Evolutionary conservation across 225 moss, liverwort and hornwort species (phyloP).

Genomic region (Marchantia polymorpha): DNA sequence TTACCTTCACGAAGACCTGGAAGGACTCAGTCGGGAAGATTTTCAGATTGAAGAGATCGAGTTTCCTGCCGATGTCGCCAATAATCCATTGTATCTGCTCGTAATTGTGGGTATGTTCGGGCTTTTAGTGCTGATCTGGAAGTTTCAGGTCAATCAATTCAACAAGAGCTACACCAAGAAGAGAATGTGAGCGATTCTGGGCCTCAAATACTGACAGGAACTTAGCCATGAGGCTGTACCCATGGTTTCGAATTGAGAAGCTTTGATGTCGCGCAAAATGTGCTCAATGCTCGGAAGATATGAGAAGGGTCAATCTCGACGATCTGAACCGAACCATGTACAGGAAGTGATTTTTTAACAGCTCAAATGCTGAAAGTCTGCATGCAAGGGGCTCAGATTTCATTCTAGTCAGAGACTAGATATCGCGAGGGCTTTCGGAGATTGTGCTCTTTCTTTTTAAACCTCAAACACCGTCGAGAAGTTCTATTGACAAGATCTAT

Average conservation of each 20-base stretch:
- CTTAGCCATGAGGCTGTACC: no score
- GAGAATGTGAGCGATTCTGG: slow-evolving; percentile 36
- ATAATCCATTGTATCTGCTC: slow-evolving; percentile 58
- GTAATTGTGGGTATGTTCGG: slow-evolving; percentile 41
- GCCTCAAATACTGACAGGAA: no score
- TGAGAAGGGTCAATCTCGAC: neutral
- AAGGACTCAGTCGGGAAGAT: slow-evolving; percentile 33
- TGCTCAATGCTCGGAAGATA: neutral
- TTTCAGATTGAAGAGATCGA: slow-evolving; percentile 62
- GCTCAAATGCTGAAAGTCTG: no score
- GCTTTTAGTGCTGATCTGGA: slow-evolving; percentile 55
- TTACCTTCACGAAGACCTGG: slow-evolving; percentile 4
- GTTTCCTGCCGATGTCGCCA: slow-evolving; percentile 41
- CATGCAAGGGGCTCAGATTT: no score
- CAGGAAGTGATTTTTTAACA: no score
- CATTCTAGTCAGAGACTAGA: no score
- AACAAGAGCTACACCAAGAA: slow-evolving; percentile 60
- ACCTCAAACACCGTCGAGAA: no score
- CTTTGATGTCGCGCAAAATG: neutral
- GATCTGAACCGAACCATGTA: neutral
- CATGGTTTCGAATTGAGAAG: neutral
- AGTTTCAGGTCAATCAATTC: slow-evolving; percentile 67
- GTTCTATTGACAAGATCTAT: no score
- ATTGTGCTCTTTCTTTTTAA: no score
- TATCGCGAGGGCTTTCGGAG: no score